Conservation (phyloP, 2,329 filamentous ascomycete genomes). For the Tolypocladium ovalisporum region DNA sequence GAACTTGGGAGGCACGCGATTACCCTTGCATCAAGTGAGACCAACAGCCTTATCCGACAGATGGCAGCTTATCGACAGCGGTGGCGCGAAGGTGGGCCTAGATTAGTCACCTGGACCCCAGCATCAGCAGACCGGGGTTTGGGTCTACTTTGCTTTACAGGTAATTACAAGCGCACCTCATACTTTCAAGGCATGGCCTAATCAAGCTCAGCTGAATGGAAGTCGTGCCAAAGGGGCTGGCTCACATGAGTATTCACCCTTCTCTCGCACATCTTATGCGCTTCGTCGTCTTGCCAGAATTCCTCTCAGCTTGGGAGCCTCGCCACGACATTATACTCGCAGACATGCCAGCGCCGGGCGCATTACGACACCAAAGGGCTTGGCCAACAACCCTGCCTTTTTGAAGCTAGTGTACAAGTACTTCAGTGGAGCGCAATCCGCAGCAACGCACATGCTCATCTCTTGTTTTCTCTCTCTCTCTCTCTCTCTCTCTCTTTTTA, state of each 20-base stretch:
- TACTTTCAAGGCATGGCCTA: background rate
- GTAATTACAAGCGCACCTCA: background rate
- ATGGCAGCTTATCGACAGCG: background rate
- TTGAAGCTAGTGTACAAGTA: too few relatives aligned
- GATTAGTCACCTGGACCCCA: slow-evolving; percentile 2
- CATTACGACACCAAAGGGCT: too few relatives aligned
- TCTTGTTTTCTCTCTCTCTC: background rate
- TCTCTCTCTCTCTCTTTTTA: too few relatives aligned
- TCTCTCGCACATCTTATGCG: too few relatives aligned
- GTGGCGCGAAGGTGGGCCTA: background rate
- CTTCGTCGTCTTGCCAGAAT: background rate
- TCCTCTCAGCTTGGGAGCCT: background rate
- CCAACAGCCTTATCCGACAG: background rate
- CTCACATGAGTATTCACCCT: background rate
- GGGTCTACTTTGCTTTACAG: background rate
- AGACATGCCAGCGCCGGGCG: background rate
- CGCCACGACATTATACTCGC: background rate
- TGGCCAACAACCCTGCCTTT: too few relatives aligned
- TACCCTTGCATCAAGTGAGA: slow-evolving; percentile 8
- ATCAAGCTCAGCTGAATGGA: background rate
- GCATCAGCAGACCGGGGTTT: background rate
- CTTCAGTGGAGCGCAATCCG: background rate
- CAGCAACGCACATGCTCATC: background rate
- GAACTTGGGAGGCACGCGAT: background rate
- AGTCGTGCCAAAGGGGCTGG: background rate